Percentiles rank a stretch among this genome's conserved stretches.
These are phyloP conservation scores for Coemansia aciculifera DNA, from an alignment of 192 early-diverging fungal genomes.

Conservation along the genomic window DNA sequence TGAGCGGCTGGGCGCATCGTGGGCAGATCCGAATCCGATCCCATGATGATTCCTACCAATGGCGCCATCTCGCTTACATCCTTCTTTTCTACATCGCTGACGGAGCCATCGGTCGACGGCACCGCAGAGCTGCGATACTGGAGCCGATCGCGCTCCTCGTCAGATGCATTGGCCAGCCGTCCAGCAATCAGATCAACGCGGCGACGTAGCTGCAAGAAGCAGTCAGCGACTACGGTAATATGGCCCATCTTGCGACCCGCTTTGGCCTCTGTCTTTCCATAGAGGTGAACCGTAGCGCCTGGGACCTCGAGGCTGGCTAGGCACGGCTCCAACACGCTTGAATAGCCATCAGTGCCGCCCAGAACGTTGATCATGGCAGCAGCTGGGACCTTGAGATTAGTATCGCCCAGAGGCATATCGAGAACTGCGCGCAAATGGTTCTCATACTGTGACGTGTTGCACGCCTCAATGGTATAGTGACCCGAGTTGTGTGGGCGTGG, in stretches of 20 bases:
- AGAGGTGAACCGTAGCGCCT: constrained; percentile 90
- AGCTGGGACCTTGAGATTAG: constrained; percentile 86
- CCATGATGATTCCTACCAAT: constrained; percentile 98
- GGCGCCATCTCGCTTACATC: constrained; percentile 58
- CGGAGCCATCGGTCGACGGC: constrained; percentile 28
- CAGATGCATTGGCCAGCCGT: constrained; percentile 51
- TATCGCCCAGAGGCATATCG: constrained; percentile 85
- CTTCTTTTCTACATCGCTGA: constrained; percentile 24
- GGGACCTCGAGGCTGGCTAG: constrained; percentile 67
- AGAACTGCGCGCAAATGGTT: constrained; percentile 90
- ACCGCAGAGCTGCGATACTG: constrained; percentile 19
- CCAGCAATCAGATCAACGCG: constrained; percentile 64
- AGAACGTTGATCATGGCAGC: constrained; percentile 96
- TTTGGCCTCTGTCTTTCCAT: constrained; percentile 90
- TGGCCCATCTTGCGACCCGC: constrained; percentile 97
- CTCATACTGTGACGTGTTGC: constrained; percentile 96
- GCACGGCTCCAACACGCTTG: constrained; percentile 59
- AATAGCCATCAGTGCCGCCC: constrained; percentile 65
- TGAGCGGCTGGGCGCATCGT: constrained; percentile 88
- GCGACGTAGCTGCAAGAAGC: constrained; percentile 74
- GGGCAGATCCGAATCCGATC: constrained; percentile 96
- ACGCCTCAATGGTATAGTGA: constrained; percentile 98
- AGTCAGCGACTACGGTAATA: constrained; percentile 88
- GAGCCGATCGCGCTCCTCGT: constrained; percentile 40
- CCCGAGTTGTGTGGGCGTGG: constrained; percentile 99